These are phyloP conservation scores for Metschnikowia chrysomelidarum DNA, from an alignment of 805 yeast genomes.

Conservation along the genomic window DNA sequence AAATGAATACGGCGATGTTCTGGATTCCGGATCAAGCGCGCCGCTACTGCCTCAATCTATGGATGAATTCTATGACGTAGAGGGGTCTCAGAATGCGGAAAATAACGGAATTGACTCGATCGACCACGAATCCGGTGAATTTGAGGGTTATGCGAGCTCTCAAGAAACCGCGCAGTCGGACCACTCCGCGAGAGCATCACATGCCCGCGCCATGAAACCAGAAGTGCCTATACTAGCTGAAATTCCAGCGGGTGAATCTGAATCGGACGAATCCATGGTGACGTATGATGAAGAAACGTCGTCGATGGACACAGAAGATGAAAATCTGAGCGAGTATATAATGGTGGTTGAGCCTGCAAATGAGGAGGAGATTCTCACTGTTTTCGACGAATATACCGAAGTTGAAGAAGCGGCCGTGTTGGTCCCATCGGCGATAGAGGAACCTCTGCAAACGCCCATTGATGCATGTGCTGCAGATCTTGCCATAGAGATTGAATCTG, in stretches of 20 bases:
- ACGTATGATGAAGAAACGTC: neutral
- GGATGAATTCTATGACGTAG: conserved; percentile 1
- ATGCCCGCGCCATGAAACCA: conserved; percentile 2
- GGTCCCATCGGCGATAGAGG: conserved; percentile 16
- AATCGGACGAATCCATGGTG: neutral
- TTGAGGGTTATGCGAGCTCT: no score
- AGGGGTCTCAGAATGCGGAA: no score
- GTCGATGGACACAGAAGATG: neutral
- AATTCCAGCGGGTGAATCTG: conserved; percentile 1
- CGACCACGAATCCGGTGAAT: no score
- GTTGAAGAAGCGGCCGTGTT: conserved; percentile 8
- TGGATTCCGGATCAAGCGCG: conserved; percentile 4
- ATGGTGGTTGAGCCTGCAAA: conserved; percentile 12
- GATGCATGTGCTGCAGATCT: neutral
- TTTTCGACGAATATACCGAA: conserved; percentile 15
- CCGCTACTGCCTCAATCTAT: neutral
- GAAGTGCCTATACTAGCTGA: conserved; percentile 13
- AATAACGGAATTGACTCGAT: no score
- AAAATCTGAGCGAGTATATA: neutral
- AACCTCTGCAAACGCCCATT: conserved; percentile 3
- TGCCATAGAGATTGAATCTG: conserved; percentile 1
- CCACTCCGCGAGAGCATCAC: neutral
- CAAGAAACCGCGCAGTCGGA: no score
- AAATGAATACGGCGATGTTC: conserved; percentile 10
- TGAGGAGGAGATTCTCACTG: conserved; percentile 9